Base-by-base conservation (phyloP, 352 stramenopile species). In the Thalassiosira exigua region DNA sequence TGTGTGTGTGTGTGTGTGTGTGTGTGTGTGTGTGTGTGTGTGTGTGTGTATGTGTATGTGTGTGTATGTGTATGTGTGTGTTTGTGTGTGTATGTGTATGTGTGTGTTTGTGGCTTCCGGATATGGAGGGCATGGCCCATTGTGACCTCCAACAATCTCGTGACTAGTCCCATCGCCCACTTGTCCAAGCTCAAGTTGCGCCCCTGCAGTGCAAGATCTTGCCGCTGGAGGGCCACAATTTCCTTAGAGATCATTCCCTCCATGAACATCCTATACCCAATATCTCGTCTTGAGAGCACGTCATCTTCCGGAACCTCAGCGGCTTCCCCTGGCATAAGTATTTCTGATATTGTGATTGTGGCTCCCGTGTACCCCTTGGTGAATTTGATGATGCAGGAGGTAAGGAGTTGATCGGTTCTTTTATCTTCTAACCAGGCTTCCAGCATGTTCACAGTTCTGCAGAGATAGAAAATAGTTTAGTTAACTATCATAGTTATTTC, bases 261-360 rank as follows among this genome's bases (percentile, higher is more conserved):
- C 64, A 73, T 64, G 29, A 74, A 74, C 19, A 42, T 12, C 17
- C 48, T 54, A 33, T 52, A 74, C 5, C 65, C 65, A 24, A 74
- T n/a, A n/a, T 74, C 19, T 53, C 51, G 29, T 74, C 65, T 27
- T 74, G 65, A n/a, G 52, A 60, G 1, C 14, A 7, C 5, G 65
- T 52, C 17, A 62, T 14, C 7, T 7, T 14, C 36, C 7, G 7
- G 36, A 14, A 44, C 14, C 36, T 7, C 7, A 14, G 7, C 14
- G 36, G 36, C 7, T 14, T 7, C 7, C 7, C 7, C 36, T 14
- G 36, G 14, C 36, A 44, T 44, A 44, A 14, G 14, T 44, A n/a
- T n/a, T n/a, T n/a, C n/a, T n/a, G n/a, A n/a, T n/a, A n/a, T 14
- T 44, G 7, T 14, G 7, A 44, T 14, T 14, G 36, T 44, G 7